Percentiles rank a stretch among this genome's conserved stretches.
Evolutionary conservation across 164 flowering plant species (phyloP).

Genomic region (Vitis rupestris): DNA sequence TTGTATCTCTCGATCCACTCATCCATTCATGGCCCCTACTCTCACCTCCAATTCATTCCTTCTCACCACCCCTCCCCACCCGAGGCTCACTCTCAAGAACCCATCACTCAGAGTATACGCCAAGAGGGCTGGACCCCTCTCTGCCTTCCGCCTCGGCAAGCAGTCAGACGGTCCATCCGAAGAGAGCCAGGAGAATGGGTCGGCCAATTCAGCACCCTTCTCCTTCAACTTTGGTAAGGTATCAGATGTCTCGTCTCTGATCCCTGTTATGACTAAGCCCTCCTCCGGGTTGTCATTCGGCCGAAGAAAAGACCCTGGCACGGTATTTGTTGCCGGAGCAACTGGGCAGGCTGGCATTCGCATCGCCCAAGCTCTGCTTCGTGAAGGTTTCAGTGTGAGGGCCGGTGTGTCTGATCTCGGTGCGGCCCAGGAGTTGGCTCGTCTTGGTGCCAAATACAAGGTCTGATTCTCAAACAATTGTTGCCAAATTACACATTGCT

Average conservation of each 20-base stretch:
- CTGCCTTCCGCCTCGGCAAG: slow-evolving; percentile 39
- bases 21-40: slow-evolving; percentile 58
- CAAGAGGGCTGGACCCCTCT: slow-evolving; percentile 32
- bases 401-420: slow-evolving; percentile 92
- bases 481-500: background rate
- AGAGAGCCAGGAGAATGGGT: slow-evolving; percentile 9
- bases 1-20: background rate
- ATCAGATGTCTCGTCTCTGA: slow-evolving; percentile 57
- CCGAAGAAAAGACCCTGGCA: slow-evolving; percentile 69
- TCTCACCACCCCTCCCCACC: slow-evolving; percentile 38
- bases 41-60: slow-evolving; percentile 69
- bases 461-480: slow-evolving; percentile 27
- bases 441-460: slow-evolving; percentile 73
- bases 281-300: slow-evolving; percentile 48
- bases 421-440: slow-evolving; percentile 89
- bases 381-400: slow-evolving; percentile 76
- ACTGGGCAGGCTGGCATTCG: slow-evolving; percentile 85
- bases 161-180: slow-evolving; percentile 18
- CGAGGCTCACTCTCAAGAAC: slow-evolving; percentile 27
- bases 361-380: slow-evolving; percentile 67
- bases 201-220: slow-evolving; percentile 29
- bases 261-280: slow-evolving; percentile 51
- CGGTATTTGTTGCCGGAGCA: slow-evolving; percentile 93
- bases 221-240: slow-evolving; percentile 46
- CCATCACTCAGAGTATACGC: slow-evolving; percentile 34